A percentile compares a stretch with the other conserved stretches of the same genome.
These are phyloP conservation scores for Rubroboletus satanas DNA, from an alignment of 768 basidiomycete genomes.

Conservation along the genomic window DNA sequence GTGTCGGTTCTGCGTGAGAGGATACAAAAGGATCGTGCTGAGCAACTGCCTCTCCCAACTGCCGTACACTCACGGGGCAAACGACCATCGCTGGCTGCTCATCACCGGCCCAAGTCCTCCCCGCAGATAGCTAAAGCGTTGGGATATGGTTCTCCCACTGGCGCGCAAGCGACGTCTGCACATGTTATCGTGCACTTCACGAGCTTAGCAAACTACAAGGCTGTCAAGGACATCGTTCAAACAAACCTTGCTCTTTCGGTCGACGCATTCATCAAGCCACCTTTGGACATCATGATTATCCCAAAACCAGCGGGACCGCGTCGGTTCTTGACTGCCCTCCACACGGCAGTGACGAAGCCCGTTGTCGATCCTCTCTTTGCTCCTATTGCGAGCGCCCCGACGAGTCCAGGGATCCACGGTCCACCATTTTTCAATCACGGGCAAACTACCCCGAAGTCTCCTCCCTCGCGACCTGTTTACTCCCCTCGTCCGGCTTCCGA, in stretches of 20 bases:
- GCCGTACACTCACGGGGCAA: conserved; percentile 45
- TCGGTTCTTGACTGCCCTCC: conserved; percentile 85
- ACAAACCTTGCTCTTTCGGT: conserved; percentile 44
- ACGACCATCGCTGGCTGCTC: conserved; percentile 61
- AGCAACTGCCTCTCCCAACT: conserved; percentile 39
- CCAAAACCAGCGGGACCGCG: conserved; percentile 97
- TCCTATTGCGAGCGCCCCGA: conserved; percentile 92
- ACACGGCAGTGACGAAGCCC: conserved; percentile 86
- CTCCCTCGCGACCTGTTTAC: conserved; percentile 40
- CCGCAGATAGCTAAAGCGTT: conserved; percentile 67
- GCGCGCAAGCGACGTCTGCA: conserved; percentile 31
- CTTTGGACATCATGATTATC: conserved; percentile 93
- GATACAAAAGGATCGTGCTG: conserved; percentile 62
- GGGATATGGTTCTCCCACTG: conserved; percentile 33
- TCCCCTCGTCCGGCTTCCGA: conserved; percentile 59
- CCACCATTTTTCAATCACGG: conserved; percentile 41
- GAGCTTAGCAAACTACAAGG: conserved; percentile 83
- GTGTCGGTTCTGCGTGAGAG: conserved; percentile 73
- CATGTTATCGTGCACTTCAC: conserved; percentile 80
- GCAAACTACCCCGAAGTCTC: conserved; percentile 38
- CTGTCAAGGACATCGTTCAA: conserved; percentile 81
- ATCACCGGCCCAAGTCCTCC: conserved; percentile 76
- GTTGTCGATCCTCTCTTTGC: conserved; percentile 85
- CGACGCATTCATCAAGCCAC: conserved; percentile 41
- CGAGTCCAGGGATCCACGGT: conserved; percentile 61